Conservation (phyloP, 805 yeast genomes). For the Saccharomycodes ludwigii region DNA sequence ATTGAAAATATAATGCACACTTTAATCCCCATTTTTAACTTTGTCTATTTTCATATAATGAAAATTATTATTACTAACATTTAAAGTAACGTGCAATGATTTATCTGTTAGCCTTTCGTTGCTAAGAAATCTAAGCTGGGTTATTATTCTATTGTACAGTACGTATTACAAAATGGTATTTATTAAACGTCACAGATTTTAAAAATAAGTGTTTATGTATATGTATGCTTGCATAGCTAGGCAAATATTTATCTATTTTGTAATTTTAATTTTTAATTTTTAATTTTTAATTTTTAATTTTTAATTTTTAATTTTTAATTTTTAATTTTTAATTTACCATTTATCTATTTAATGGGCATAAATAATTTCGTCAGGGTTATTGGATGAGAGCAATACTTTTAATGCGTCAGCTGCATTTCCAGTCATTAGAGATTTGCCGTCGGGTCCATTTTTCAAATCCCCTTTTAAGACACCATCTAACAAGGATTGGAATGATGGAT, state of each 20-base stretch:
- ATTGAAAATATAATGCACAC: conserved; percentile 12
- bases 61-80: conserved; percentile 7
- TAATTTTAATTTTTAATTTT: no score
- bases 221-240: no score
- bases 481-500: conserved; percentile 27
- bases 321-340: no score
- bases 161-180: not conserved
- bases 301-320: no score
- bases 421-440: conserved; percentile 36
- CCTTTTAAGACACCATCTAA: conserved; percentile 19
- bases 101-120: no score
- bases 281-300: no score
- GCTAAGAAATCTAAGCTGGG: no score
- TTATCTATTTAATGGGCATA: not conserved
- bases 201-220: conserved; percentile 4
- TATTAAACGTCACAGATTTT: conserved; percentile 9
- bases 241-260: no score
- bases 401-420: conserved; percentile 38
- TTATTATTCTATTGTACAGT: conserved; percentile 10
- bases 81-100: no score
- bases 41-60: not conserved
- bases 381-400: conserved; percentile 34
- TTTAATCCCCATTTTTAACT: no score
- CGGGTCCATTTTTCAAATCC: conserved; percentile 27
- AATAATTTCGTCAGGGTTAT: conserved; percentile 36